phyloP scores from a whole-genome alignment of 2,329 filamentous ascomycete species.

The Chalaropsis thielavioides region DNA sequence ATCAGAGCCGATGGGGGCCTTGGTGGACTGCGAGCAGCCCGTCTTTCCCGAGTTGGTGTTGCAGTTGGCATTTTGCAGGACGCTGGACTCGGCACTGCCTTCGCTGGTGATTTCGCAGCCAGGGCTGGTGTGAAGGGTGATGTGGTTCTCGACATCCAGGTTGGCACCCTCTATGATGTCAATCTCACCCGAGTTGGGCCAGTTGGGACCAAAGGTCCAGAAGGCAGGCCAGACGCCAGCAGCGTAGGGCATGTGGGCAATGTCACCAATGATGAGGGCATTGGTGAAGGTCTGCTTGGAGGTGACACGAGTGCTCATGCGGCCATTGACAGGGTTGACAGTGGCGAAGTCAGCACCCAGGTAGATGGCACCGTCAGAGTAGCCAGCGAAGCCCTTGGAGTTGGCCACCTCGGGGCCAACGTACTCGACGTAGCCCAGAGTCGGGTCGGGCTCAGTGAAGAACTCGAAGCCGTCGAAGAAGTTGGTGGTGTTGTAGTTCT shows the following conservation, averaged over 20 bases:
- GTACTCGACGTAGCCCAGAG: conserved; percentile 60
- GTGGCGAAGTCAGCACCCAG: conserved; percentile 55
- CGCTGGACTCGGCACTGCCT: conserved; percentile 33
- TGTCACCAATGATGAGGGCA: conserved; percentile 58
- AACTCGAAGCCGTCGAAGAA: conserved; percentile 44
- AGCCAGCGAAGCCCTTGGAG: conserved; percentile 42
- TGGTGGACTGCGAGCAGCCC: conserved; percentile 45
- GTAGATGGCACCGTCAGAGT: conserved; percentile 41
- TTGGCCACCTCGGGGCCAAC: conserved; percentile 44
- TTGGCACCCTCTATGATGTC: conserved; percentile 73
- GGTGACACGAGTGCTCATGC: conserved; percentile 54
- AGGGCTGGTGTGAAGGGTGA: conserved; percentile 53
- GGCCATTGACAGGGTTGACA: conserved; percentile 40
- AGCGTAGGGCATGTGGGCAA: conserved; percentile 60
- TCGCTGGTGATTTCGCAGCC: conserved; percentile 45
- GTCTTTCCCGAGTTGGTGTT: conserved; percentile 35
- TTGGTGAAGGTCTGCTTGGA: conserved; percentile 52
- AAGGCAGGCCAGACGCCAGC: conserved; percentile 63
- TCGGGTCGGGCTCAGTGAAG: conserved; percentile 49
- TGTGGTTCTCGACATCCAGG: conserved; percentile 39
- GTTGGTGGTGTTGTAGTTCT: conserved; percentile 37
- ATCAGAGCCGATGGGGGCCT: conserved; percentile 45
- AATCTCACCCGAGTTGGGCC: conserved; percentile 60
- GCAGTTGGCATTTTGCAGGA: conserved; percentile 40
- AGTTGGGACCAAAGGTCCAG: conserved; percentile 52